phyloP scores from a whole-genome alignment of 257 asterid species.

The Solanum piurae region DNA sequence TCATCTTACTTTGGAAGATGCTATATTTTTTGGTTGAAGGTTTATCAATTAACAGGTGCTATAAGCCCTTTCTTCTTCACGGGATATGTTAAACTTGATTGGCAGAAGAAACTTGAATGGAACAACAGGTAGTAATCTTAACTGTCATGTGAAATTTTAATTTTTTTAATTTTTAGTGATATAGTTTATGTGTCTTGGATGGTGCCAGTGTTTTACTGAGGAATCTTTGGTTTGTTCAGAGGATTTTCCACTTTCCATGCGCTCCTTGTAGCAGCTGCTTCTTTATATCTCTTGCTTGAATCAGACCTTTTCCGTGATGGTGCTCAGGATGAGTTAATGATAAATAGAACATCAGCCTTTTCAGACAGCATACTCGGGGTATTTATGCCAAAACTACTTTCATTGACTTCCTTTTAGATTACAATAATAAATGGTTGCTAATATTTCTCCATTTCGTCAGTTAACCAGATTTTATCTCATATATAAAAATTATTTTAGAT shows the following conservation, averaged over 20 bases:
- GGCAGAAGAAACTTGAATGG: constrained; percentile 70
- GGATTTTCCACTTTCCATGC: constrained; percentile 95
- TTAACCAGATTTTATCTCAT: background rate
- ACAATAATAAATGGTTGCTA: background rate
- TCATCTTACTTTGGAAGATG: constrained; percentile 6
- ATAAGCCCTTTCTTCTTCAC: constrained; percentile 46
- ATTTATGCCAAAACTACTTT: background rate
- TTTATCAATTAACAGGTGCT: constrained; percentile 68
- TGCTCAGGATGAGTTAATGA: constrained; percentile 29
- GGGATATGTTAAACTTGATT: constrained; percentile 63
- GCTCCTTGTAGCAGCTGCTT: constrained; percentile 47
- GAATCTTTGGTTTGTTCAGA: constrained; percentile 26
- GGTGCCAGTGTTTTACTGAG: background rate
- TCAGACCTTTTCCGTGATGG: constrained; percentile 46
- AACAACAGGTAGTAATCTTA: constrained; percentile 55
- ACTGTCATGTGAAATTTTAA: background rate
- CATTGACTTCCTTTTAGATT: background rate
- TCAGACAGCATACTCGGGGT: constrained; percentile 82
- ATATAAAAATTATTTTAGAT: background rate
- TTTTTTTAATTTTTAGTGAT: background rate
- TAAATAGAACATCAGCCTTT: constrained; percentile 45
- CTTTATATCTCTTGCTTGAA: constrained; percentile 53
- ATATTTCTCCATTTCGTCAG: background rate
- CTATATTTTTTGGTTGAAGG: constrained; percentile 47
- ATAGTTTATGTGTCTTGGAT: background rate